Evolutionary conservation across 306 rosid species (phyloP), one percentile per base, ranked within the genome.

Genomic region (Lathyrus sativus): DNA sequence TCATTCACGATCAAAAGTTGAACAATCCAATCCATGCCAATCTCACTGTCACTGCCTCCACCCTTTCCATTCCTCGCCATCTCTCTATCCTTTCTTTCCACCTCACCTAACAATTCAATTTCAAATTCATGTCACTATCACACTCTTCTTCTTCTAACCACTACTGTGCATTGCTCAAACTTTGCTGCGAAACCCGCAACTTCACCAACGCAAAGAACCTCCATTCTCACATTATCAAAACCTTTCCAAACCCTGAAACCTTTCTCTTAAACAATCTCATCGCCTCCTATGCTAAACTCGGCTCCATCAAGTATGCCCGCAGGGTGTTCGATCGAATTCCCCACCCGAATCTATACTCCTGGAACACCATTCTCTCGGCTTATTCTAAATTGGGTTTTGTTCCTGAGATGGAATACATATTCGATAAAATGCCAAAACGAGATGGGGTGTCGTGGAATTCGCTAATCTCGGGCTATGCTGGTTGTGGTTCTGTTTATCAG

Each of bases 401-500:
- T 58, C 13, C 42, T 15, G 83, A 86, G 71, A 86, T 88, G 98
- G 68, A 80, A 71, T 59, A 19, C 18, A 37, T 89, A 43, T 92
- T 89, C 54, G 7, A 77, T 35, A 49, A 73, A 29, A 84, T 92
- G 85, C 96, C 95, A 3, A 29, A 3, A 13, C 85, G 76, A 14
- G 95, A 92, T 64, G 84, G 51, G 31, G 88, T 88, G 58, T 81
- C 95, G 3, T 89, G 96, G 96, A 88, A 83, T 77, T 80, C 85
- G 7, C 72, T 85, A 70, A 84, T 89, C 51, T 85, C 98, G 0
- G 93, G 96, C 8, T 80, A 86, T 69, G 86, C 93, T 14, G 55
- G 60, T 9, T 46, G 13, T 65, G 75, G 85, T 41, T 80, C 71
- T 4, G 2, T 80, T 67, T 56, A 46, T n/a, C 76, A 77, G 66